Percentiles rank a stretch among this genome's conserved stretches.
Evolutionary conservation across 1,284 basidiomycete genomes (phyloP).

Genomic region (Anthracocystis walkeri): DNA sequence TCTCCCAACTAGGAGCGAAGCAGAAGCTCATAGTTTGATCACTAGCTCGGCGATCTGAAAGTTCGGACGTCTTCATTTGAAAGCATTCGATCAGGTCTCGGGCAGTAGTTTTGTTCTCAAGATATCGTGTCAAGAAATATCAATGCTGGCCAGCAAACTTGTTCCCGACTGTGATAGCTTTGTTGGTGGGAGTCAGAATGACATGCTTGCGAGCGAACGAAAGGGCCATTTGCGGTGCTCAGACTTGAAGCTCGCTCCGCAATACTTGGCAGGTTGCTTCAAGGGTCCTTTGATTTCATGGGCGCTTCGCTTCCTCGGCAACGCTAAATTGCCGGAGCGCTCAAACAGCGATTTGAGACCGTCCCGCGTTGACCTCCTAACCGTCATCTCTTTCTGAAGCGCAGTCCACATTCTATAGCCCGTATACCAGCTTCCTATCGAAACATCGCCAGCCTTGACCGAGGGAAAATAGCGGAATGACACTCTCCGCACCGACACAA

Average conservation of each 20-base stretch:
- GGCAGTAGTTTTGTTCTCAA: background rate
- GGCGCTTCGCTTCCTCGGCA: slow-evolving; percentile 8
- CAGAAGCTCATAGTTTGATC: background rate
- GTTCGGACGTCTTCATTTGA: too few relatives aligned
- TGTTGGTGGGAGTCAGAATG: too few relatives aligned
- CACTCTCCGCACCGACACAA: slow-evolving; percentile 12
- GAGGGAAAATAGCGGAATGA: background rate
- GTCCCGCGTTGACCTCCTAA: background rate
- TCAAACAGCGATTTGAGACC: too few relatives aligned
- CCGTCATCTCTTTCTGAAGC: too few relatives aligned
- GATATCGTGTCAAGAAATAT: background rate
- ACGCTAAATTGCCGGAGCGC: slow-evolving; percentile 5
- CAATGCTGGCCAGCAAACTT: slow-evolving; percentile 7
- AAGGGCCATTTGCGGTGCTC: too few relatives aligned
- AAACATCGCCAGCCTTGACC: background rate
- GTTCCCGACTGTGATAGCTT: background rate
- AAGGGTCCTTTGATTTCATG: background rate
- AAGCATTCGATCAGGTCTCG: background rate
- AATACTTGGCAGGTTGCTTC: background rate
- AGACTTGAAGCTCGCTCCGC: too few relatives aligned
- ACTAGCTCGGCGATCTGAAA: background rate
- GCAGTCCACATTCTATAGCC: background rate
- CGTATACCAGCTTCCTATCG: too few relatives aligned
- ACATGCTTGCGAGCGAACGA: background rate
- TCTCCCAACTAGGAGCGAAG: background rate